Percentiles rank a stretch among this genome's conserved stretches.
These are phyloP conservation scores for Coemansia sp. DNA, from an alignment of 192 early-diverging fungal genomes.

Conservation along the genomic window DNA sequence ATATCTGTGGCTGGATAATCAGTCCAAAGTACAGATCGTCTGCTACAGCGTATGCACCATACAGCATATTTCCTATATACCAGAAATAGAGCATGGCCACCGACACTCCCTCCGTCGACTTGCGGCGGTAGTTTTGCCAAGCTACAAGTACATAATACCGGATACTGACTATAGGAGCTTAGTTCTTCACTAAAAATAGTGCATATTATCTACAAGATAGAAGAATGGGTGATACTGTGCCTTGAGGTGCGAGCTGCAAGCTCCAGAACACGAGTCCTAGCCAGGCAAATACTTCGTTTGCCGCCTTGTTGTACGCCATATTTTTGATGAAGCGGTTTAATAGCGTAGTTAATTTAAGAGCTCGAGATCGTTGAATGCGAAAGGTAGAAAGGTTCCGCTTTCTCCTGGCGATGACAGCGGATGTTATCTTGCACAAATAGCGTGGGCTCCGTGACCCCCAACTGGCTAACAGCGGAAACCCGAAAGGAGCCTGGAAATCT, in stretches of 20 bases:
- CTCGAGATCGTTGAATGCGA: not conserved
- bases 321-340: not conserved
- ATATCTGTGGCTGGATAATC: conserved; percentile 53
- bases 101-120: conserved; percentile 53
- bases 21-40: conserved; percentile 42
- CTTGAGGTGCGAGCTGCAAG: conserved; percentile 57
- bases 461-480: not conserved
- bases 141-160: conserved; percentile 25
- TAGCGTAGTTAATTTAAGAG: conserved; percentile 2
- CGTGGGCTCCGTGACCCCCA: not conserved
- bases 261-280: conserved; percentile 54
- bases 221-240: conserved; percentile 31
- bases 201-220: not conserved
- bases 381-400: not conserved
- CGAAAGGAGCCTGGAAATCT: not conserved
- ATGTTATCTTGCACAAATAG: not conserved
- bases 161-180: conserved; percentile 14
- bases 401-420: not conserved
- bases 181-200: conserved; percentile 18
- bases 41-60: conserved; percentile 46
- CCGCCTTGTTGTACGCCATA: conserved; percentile 50
- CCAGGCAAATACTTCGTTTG: conserved; percentile 48
- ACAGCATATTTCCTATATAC: conserved; percentile 46
- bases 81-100: conserved; percentile 51
- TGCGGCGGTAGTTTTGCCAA: conserved; percentile 54